Base-by-base conservation (phyloP, 805 yeast genomes). In the Lipomyces sp. region DNA sequence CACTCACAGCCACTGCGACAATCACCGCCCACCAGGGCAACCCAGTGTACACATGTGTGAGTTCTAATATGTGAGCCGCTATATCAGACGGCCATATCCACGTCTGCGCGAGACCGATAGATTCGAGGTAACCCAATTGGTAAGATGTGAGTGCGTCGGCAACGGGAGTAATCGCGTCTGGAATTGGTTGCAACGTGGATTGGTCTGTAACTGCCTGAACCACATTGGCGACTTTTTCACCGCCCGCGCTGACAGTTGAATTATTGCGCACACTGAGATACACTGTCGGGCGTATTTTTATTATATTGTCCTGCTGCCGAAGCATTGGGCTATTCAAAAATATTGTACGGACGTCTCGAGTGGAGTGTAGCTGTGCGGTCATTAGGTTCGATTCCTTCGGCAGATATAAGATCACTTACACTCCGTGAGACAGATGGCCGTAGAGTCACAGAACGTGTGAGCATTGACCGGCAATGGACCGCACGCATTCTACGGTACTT, bases 21-120 rank as follows among this genome's bases (percentile, higher is more conserved):
- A 95, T 95, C 0, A 97, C 86, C 11, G 89, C 92, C 98, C 98
- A 95, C 99, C 99, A 95, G 51, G 98, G 98, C 70, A 92, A 75
- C 0, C 98, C 98, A 0, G 93, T 84, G 75, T 86, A 86, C 8
- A 92, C 96, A 74, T 95, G 97, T 6, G 88, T 86, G 56, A 81
- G 77, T 77, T 95, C 99, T 72, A 95, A 79, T n/a, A 86, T 70
- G 70, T 87, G 87, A 75, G 92, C 96, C 71, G 92, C 81, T 4
- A 92, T 69, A 64, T 91, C 94, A 7, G 96, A 85, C 13, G 98
- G 97, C 91, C 92, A 88, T 80, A 83, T 80, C 88, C 90, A 91
- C 10, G 92, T 86, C 72, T 90, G 89, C 3, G 93, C 97, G 57
- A 95, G 79, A 0, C 98, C 98, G 54, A 92, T 85, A 29, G 96